Conservation (phyloP, 257 asterid species). For the Penstemon davidsonii region DNA sequence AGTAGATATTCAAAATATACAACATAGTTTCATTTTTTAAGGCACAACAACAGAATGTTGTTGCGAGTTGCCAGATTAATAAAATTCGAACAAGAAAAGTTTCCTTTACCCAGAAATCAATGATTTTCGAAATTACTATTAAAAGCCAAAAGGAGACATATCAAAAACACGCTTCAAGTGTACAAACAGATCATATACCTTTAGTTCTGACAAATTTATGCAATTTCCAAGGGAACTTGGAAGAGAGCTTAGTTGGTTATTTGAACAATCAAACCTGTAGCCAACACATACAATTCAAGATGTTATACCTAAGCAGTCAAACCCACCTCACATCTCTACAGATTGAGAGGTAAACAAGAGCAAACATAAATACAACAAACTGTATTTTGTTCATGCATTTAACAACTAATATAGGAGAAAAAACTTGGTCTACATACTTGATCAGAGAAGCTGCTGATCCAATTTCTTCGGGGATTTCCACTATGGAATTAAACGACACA, state of each 20-base stretch:
- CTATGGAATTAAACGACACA: constrained; percentile 66
- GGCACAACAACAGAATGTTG: constrained; percentile 9
- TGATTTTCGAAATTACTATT: background rate
- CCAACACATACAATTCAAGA: constrained; percentile 22
- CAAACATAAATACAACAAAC: background rate
- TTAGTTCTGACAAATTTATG: constrained; percentile 64
- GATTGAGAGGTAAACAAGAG: constrained; percentile 7
- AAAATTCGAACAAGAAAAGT: background rate
- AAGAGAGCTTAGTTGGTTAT: constrained; percentile 66
- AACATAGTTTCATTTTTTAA: constrained; percentile 6
- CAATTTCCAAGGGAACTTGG: constrained; percentile 79
- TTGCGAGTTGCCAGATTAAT: constrained; percentile 1
- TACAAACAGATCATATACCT: constrained; percentile 45
- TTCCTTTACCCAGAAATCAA: constrained; percentile 5
- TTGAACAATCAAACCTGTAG: constrained; percentile 91
- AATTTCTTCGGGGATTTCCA: constrained; percentile 72
- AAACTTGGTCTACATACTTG: constrained; percentile 55
- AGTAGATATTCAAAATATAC: background rate
- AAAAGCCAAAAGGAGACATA: constrained; percentile 5
- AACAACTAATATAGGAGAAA: constrained; percentile 20
- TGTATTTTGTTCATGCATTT: constrained; percentile 14
- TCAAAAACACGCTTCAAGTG: constrained; percentile 4
- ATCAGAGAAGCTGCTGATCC: constrained; percentile 78
- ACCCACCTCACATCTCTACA: constrained; percentile 23
- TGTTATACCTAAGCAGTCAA: constrained; percentile 21